Evolutionary conservation across 192 early-diverging fungal species (phyloP).

Genomic region (Backusella mclennaniae): DNA sequence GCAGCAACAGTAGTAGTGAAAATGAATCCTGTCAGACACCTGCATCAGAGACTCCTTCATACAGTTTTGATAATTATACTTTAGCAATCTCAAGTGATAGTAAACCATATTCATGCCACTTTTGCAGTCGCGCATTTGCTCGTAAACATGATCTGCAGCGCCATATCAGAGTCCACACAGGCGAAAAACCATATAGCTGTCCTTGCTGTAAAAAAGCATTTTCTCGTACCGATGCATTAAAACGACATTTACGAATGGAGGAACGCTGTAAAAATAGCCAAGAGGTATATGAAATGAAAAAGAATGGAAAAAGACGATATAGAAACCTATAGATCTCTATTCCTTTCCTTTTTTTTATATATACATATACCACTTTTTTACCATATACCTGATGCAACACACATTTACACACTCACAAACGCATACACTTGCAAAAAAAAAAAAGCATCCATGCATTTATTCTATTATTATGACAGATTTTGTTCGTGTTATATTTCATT

Average conservation of each 20-base stretch:
- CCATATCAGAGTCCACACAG: slow-evolving; percentile 13
- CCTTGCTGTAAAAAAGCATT: slow-evolving; percentile 19
- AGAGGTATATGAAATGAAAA: slow-evolving; percentile 2
- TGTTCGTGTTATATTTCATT: not conserved
- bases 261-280: not conserved
- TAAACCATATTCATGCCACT: not conserved
- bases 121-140: slow-evolving; percentile 11
- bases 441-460: not conserved
- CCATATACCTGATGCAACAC: not conserved
- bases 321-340: not conserved
- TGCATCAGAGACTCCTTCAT: slow-evolving; percentile 4
- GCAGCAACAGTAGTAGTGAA: not conserved
- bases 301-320: slow-evolving; percentile 1
- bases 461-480: not conserved
- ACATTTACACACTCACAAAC: not conserved
- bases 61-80: slow-evolving; percentile 7
- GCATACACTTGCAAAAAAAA: not conserved
- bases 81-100: slow-evolving; percentile 2
- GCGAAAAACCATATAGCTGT: slow-evolving; percentile 17
- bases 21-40: slow-evolving; percentile 4
- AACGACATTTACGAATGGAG: slow-evolving; percentile 12
- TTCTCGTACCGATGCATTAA: slow-evolving; percentile 12
- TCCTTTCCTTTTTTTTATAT: not conserved
- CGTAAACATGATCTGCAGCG: slow-evolving; percentile 16
- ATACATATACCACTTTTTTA: not conserved